Evolutionary conservation across 2,329 filamentous ascomycete genomes (phyloP), one percentile per base, ranked within the genome.

Genomic region (Macrophomina tecta): DNA sequence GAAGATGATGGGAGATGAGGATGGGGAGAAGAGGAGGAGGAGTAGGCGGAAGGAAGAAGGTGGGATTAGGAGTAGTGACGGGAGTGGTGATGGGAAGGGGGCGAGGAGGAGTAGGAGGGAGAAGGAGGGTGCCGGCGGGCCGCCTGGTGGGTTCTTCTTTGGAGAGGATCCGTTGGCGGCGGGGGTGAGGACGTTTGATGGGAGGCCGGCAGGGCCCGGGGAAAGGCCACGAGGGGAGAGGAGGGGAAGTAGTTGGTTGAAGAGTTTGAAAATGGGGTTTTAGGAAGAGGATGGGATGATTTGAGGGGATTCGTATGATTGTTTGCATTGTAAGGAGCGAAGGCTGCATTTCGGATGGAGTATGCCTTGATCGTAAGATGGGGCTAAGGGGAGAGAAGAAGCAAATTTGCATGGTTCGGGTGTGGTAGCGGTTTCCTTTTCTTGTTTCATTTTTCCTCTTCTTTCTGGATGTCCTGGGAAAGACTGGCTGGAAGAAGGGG

Each of bases 151-250:
- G 45, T 11, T 40, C 38, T 18, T 66, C 8, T 53, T 66, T 11
- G 53, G 64, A 7, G 63, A 65, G 30, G 64, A 60, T 32, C 64
- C 64, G 9, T 6, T 52, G 32, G 45, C 12, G 34, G 53, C 12
- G 38, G 65, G 65, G 28, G 30, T 67, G 46, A 52, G 65, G 65
- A 67, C 65, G 55, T 67, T 48, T 48, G 65, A 67, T 49, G 65
- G 65, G 48, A 36, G 52, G 48, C 65, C 65, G 49, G 65, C 28
- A 3, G 23, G 23, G 23, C 23, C 23, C 4, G 36, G 36, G 36
- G 65, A 63, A 56, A 51, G 56, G 56, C 56, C 56, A 34, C 52
- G 28, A 38, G n/a, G 11, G 9, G 56, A 63, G 55, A 55, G 32
- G 48, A 67, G 45, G 65, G 58, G 58, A 48, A 55, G 56, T 12